phyloP scores from a whole-genome alignment of 73 alveolate species.

The Blepharisma stoltei region DNA sequence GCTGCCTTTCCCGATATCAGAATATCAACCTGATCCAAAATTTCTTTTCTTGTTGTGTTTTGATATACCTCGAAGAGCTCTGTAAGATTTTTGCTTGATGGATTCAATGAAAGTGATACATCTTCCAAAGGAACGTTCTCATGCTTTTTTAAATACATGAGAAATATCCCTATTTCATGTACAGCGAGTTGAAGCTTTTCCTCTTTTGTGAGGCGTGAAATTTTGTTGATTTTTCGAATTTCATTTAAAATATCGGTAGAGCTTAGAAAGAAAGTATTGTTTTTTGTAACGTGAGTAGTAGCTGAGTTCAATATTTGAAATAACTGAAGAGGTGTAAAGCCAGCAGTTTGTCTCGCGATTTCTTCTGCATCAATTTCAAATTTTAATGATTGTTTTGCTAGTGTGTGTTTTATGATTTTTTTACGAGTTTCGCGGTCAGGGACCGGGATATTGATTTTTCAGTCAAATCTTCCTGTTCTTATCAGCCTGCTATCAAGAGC shows the following conservation, averaged over 20 bases:
- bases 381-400: slow-evolving; percentile 43
- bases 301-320: slow-evolving; percentile 75
- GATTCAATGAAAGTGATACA: slow-evolving; percentile 73
- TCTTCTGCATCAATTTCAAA: slow-evolving; percentile 39
- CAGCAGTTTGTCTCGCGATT: slow-evolving; percentile 70
- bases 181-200: slow-evolving; percentile 83
- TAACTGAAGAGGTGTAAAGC: slow-evolving; percentile 81
- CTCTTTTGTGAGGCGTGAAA: slow-evolving; percentile 53
- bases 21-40: no score
- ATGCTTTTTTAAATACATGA: slow-evolving; percentile 69
- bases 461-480: slow-evolving; percentile 90
- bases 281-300: slow-evolving; percentile 61
- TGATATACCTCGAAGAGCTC: slow-evolving; percentile 74
- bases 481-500: slow-evolving; percentile 89
- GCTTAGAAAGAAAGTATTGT: slow-evolving; percentile 51
- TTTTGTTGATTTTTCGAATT: slow-evolving; percentile 67
- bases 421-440: slow-evolving; percentile 88
- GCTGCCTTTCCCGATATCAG: no score
- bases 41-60: slow-evolving; percentile 49
- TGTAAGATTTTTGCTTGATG: slow-evolving; percentile 61
- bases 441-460: slow-evolving; percentile 74
- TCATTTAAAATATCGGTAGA: slow-evolving; percentile 71
- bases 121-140: slow-evolving; percentile 80
- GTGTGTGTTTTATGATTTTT: slow-evolving; percentile 59
- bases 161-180: slow-evolving; percentile 60